phyloP scores from a whole-genome alignment of 768 basidiomycete genomes.

The Kwoniella dejecticola region DNA sequence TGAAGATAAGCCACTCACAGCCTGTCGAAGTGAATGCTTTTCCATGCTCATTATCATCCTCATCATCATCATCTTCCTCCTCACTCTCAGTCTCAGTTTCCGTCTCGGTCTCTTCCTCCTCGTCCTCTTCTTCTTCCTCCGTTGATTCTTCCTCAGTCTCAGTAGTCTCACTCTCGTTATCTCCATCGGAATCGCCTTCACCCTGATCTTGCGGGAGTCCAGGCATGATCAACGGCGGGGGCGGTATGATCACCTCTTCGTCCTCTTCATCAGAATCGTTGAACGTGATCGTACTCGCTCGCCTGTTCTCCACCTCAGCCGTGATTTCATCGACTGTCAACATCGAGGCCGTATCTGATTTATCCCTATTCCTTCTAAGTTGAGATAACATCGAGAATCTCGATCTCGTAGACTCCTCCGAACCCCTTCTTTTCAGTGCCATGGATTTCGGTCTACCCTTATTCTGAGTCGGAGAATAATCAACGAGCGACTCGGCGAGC shows the following conservation, averaged over 20 bases:
- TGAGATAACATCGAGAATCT: conserved; percentile 64
- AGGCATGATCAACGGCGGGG: conserved; percentile 12
- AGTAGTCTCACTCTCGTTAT: conserved; percentile 35
- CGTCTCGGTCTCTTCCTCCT: conserved; percentile 34
- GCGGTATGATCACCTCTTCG: conserved; percentile 39
- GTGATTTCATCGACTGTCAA: conserved; percentile 98
- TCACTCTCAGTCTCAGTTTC: conserved; percentile 56
- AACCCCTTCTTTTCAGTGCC: conserved; percentile 37
- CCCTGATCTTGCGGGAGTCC: conserved; percentile 28
- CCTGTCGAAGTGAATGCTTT: conserved; percentile 64
- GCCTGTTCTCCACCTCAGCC: conserved; percentile 75
- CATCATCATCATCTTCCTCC: conserved; percentile 31
- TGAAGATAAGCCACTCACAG: too few species aligned
- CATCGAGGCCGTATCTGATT: conserved; percentile 83
- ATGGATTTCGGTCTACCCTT: conserved; percentile 59
- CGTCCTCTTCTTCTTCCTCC: too few species aligned
- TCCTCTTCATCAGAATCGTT: conserved; percentile 67
- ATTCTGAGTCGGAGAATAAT: conserved; percentile 34
- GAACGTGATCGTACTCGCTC: conserved; percentile 61
- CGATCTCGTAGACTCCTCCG: conserved; percentile 53
- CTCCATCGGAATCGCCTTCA: conserved; percentile 32
- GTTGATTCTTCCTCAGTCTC: conserved; percentile 25
- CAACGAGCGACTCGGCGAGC: conserved; percentile 69
- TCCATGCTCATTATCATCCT: conserved; percentile 50
- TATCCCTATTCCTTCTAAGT: conserved; percentile 60